Conservation (phyloP, 257 asterid genomes). For the Henckelia pumila region DNA sequence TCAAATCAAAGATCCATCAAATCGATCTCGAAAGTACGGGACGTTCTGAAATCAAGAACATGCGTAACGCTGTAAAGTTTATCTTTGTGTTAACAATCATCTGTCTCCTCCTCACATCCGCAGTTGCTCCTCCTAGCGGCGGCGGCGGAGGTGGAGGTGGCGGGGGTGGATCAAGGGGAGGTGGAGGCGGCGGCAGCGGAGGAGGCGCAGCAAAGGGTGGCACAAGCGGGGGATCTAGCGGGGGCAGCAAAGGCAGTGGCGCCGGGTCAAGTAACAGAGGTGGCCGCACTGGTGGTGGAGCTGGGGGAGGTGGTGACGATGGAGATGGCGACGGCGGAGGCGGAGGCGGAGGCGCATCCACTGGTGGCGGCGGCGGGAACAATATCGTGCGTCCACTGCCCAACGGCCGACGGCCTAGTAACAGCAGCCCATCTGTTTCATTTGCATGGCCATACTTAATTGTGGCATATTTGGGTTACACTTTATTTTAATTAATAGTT, state of each 20-base stretch:
- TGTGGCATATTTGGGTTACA: slow-evolving; percentile 16
- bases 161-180: not conserved
- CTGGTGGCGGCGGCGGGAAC: slow-evolving; percentile 17
- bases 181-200: slow-evolving; percentile 13
- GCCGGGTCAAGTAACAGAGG: not conserved
- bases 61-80: not conserved
- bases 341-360: slow-evolving; percentile 5
- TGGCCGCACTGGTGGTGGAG: not conserved
- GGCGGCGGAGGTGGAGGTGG: slow-evolving; percentile 15
- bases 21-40: not conserved
- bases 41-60: too few species aligned
- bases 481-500: not conserved
- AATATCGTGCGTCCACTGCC: too few species aligned
- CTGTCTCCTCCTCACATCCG: slow-evolving; percentile 42
- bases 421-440: slow-evolving; percentile 22
- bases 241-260: slow-evolving; percentile 2
- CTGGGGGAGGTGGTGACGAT: not conserved
- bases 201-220: slow-evolving; percentile 23
- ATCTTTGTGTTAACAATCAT: slow-evolving; percentile 8
- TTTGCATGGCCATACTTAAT: slow-evolving; percentile 24
- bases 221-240: slow-evolving; percentile 2
- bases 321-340: not conserved
- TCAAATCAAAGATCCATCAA: too few species aligned
- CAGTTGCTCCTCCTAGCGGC: slow-evolving; percentile 24
- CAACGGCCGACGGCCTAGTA: slow-evolving; percentile 26